Percentiles rank a stretch among this genome's conserved stretches.
Conservation (phyloP, 495 filamentous ascomycete genomes). For the Hypoxylon cercidicola region DNA sequence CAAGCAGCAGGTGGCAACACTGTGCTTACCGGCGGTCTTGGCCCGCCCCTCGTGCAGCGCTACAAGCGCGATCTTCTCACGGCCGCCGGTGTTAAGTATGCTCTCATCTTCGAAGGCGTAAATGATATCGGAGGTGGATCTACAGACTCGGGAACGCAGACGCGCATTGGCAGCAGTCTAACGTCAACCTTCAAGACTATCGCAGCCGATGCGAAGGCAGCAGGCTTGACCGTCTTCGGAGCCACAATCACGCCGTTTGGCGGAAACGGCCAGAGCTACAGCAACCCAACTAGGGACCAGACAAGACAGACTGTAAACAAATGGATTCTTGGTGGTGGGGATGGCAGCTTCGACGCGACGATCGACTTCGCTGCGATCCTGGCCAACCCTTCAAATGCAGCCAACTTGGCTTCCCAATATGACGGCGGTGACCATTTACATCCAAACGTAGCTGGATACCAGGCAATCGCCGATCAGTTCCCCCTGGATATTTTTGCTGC, state of each 20-base stretch:
- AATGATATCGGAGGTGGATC: constrained; percentile 72
- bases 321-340: constrained; percentile 67
- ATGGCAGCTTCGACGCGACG: constrained; percentile 64
- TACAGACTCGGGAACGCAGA: constrained; percentile 59
- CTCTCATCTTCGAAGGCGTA: constrained; percentile 77
- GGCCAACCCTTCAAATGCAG: constrained; percentile 58
- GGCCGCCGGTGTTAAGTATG: constrained; percentile 66
- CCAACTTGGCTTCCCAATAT: constrained; percentile 59
- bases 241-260: constrained; percentile 78
- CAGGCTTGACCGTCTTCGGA: constrained; percentile 67
- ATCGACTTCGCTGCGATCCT: constrained; percentile 72
- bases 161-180: constrained; percentile 60
- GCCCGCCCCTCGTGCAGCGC: constrained; percentile 68
- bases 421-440: constrained; percentile 78
- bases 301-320: constrained; percentile 69
- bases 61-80: constrained; percentile 72
- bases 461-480: constrained; percentile 69
- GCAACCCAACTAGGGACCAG: constrained; percentile 63
- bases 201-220: constrained; percentile 63
- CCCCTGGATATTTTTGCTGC: constrained; percentile 64
- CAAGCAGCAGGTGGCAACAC: constrained; percentile 81
- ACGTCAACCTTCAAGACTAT: constrained; percentile 69
- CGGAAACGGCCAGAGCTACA: constrained; percentile 61
- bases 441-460: constrained; percentile 72
- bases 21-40: constrained; percentile 69